Percentiles rank a stretch among this genome's conserved stretches.
Conservation (phyloP, 441 rosid species). For the Adansonia gregorii region DNA sequence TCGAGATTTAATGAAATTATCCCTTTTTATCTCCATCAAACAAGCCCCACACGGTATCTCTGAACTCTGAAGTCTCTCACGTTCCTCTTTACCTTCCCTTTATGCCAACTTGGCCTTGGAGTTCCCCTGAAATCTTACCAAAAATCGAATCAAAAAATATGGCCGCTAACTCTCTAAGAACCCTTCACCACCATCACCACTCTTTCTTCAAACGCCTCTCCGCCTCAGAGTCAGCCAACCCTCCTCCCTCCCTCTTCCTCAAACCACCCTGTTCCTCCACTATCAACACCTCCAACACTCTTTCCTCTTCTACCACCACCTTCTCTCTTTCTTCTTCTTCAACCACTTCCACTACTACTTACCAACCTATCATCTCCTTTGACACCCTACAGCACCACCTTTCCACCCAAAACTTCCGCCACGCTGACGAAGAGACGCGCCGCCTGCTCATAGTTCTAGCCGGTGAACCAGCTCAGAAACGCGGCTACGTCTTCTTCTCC, state of each 20-base stretch:
- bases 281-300: constrained; percentile 24
- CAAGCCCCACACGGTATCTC: background rate
- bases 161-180: constrained; percentile 52
- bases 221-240: constrained; percentile 15
- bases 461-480: constrained; percentile 70
- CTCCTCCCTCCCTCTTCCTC: constrained; percentile 36
- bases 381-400: constrained; percentile 71
- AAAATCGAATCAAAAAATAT: constrained; percentile 33
- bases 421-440: constrained; percentile 89
- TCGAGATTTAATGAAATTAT: no score
- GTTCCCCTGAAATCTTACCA: background rate
- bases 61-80: background rate
- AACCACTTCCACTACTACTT: constrained; percentile 46
- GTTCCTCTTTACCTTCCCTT: background rate
- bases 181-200: constrained; percentile 25
- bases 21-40: constrained; percentile 26
- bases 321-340: constrained; percentile 42
- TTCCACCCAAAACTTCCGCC: constrained; percentile 62
- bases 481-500: constrained; percentile 94
- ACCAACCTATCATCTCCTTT: constrained; percentile 50
- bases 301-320: constrained; percentile 35
- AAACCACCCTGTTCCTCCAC: constrained; percentile 35
- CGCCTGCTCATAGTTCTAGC: constrained; percentile 74
- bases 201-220: constrained; percentile 31
- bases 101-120: no score